phyloP scores from a whole-genome alignment of 805 yeast genomes.

The Ogataea methylovora region DNA sequence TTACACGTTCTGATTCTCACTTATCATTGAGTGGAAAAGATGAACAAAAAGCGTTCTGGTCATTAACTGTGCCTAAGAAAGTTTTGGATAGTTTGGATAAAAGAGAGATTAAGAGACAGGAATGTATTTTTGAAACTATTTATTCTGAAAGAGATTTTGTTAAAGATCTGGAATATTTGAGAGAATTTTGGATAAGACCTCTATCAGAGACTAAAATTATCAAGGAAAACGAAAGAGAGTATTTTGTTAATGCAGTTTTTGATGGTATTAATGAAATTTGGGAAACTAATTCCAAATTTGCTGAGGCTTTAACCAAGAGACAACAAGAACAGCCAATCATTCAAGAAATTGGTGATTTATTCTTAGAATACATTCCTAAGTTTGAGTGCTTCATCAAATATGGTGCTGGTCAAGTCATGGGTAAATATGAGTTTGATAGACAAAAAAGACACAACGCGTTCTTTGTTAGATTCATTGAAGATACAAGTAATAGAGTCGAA shows the following conservation, averaged over 20 bases:
- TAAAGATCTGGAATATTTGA: constrained; percentile 84
- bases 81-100: constrained; percentile 74
- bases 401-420: constrained; percentile 92
- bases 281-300: constrained; percentile 72
- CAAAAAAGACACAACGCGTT: constrained; percentile 85
- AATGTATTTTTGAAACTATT: constrained; percentile 87
- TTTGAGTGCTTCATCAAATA: constrained; percentile 91
- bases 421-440: constrained; percentile 90
- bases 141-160: constrained; percentile 94
- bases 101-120: constrained; percentile 86
- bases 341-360: constrained; percentile 78
- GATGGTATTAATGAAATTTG: constrained; percentile 84
- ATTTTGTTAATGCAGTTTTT: constrained; percentile 86
- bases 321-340: constrained; percentile 84
- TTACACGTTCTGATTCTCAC: constrained; percentile 66
- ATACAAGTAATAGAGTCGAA: constrained; percentile 78
- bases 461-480: constrained; percentile 91
- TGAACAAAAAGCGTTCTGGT: constrained; percentile 85
- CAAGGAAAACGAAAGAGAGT: constrained; percentile 82
- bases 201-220: constrained; percentile 80
- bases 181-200: constrained; percentile 93
- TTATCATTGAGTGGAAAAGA: constrained; percentile 67
- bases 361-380: constrained; percentile 73
- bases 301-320: constrained; percentile 83
- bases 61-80: constrained; percentile 78